Evolutionary conservation across 257 asterid species (phyloP).

Genomic region (Jacaranda copaia): DNA sequence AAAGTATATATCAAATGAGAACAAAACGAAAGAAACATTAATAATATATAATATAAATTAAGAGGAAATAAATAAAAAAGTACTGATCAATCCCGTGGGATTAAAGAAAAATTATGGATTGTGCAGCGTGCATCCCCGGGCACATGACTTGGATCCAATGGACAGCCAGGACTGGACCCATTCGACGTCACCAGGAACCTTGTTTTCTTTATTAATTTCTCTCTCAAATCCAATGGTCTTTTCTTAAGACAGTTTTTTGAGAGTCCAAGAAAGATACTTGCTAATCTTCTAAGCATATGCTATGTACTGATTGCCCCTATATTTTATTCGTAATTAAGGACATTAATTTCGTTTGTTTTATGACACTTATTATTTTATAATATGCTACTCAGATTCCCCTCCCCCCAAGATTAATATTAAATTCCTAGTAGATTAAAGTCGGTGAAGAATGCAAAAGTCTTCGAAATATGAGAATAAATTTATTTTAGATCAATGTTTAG

Average conservation of each 20-base stretch:
- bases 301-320: conserved; percentile 18
- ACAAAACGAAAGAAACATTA: too few relatives aligned
- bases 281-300: conserved; percentile 54
- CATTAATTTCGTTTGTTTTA: conserved; percentile 18
- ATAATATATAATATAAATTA: not conserved
- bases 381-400: not conserved
- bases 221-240: conserved; percentile 33
- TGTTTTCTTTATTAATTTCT: not conserved
- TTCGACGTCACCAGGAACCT: conserved; percentile 42
- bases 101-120: conserved; percentile 34
- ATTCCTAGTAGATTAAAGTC: conserved; percentile 5
- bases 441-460: conserved; percentile 31
- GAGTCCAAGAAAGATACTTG: conserved; percentile 55
- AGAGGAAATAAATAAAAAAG: not conserved
- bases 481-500: too few relatives aligned
- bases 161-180: conserved; percentile 54
- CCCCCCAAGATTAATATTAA: not conserved
- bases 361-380: conserved; percentile 36
- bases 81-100: not conserved
- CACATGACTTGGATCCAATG: conserved; percentile 71
- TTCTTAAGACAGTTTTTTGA: not conserved
- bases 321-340: conserved; percentile 17
- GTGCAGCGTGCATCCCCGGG: conserved; percentile 70
- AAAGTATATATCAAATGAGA: too few relatives aligned
- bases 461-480: not conserved